Conservation (phyloP, 2,329 filamentous ascomycete species). For the Apiospora marii region DNA sequence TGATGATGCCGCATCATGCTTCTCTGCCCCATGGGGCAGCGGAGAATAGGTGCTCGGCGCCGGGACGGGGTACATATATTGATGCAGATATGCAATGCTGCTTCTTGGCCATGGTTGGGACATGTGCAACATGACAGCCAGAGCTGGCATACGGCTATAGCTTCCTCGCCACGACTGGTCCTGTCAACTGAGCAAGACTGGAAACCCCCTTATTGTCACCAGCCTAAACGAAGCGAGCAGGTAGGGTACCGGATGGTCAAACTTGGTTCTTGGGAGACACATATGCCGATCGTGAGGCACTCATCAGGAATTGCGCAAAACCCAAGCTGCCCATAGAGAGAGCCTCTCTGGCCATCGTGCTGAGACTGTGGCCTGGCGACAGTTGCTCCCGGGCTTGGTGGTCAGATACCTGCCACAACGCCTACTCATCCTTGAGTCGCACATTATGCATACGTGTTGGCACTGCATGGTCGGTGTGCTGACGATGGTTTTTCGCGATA, state of each 20-base stretch:
- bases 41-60: not conserved
- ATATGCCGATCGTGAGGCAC: not conserved
- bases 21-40: slow-evolving; percentile 17
- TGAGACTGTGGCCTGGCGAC: not conserved
- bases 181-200: not conserved
- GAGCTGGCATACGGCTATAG: slow-evolving; percentile 11
- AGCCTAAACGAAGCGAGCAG: not conserved
- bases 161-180: not conserved
- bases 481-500: not conserved
- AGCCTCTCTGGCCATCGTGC: not conserved
- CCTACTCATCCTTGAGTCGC: not conserved
- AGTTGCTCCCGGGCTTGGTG: not conserved
- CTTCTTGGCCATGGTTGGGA: not conserved
- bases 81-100: slow-evolving; percentile 20
- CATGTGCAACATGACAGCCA: slow-evolving; percentile 8
- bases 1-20: not conserved
- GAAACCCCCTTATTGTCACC: not conserved
- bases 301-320: not conserved
- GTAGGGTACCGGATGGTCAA: not conserved
- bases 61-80: slow-evolving; percentile 4
- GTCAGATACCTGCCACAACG: not conserved
- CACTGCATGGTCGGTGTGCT: not conserved
- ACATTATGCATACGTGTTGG: not conserved
- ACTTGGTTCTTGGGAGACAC: not conserved
- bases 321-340: not conserved